These are phyloP conservation scores for Penicillium sp. DNA, from an alignment of 2,329 filamentous ascomycete genomes.

Conservation along the genomic window DNA sequence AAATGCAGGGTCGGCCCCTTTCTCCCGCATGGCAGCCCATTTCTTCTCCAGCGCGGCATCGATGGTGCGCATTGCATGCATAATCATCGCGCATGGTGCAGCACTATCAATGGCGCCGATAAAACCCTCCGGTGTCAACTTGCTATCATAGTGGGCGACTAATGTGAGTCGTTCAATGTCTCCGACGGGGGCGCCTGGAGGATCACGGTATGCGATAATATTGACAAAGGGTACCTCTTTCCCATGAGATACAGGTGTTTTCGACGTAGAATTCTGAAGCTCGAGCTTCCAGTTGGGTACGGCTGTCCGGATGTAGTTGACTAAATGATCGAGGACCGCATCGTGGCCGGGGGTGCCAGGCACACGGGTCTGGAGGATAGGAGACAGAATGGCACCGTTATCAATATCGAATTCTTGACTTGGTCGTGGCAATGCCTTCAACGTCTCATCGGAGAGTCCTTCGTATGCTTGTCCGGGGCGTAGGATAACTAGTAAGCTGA, in stretches of 20 bases:
- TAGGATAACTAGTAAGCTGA: conserved; percentile 26
- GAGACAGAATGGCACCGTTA: conserved; percentile 73
- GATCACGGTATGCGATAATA: conserved; percentile 82
- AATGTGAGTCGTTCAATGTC: conserved; percentile 80
- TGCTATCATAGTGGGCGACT: conserved; percentile 92
- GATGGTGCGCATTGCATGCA: conserved; percentile 77
- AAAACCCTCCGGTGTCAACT: conserved; percentile 78
- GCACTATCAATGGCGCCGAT: conserved; percentile 93
- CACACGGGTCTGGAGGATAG: conserved; percentile 84
- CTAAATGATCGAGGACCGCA: conserved; percentile 76
- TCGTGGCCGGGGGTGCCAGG: conserved; percentile 77
- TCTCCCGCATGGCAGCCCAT: conserved; percentile 71
- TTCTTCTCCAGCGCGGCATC: conserved; percentile 78
- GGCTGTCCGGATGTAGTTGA: conserved; percentile 72
- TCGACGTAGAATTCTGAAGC: conserved; percentile 87
- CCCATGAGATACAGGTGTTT: conserved; percentile 73
- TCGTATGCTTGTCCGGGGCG: conserved; percentile 51
- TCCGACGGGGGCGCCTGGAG: conserved; percentile 73
- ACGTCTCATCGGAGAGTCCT: conserved; percentile 70
- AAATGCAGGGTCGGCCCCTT: conserved; percentile 54
- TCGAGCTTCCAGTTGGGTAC: conserved; percentile 78
- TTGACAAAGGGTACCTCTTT: conserved; percentile 80
- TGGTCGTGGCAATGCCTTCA: conserved; percentile 70
- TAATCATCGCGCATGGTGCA: conserved; percentile 88
- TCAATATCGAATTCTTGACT: conserved; percentile 77